These are phyloP conservation scores for Pseudonitzschia delicatissima DNA, from an alignment of 108 stramenopile species.

Conservation along the genomic window DNA sequence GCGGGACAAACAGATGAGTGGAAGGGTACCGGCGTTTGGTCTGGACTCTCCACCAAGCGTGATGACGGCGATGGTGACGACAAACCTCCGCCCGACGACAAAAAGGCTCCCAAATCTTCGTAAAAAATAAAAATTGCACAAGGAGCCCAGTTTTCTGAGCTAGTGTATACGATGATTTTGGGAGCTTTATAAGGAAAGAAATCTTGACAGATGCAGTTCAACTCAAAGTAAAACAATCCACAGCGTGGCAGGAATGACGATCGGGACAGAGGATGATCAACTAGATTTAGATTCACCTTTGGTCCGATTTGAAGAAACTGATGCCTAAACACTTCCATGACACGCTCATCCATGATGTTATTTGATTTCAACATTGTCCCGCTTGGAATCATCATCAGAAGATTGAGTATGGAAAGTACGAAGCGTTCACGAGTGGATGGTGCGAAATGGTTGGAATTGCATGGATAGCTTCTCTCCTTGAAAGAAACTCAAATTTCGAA, in stretches of 20 bases:
- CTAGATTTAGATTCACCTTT: not conserved
- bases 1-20: slow-evolving; percentile 73
- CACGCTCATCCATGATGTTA: not conserved
- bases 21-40: slow-evolving; percentile 78
- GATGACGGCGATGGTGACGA: slow-evolving; percentile 28
- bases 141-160: too few relatives aligned
- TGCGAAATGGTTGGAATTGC: too few relatives aligned
- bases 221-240: not conserved
- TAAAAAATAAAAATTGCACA: not conserved
- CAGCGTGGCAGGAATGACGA: slow-evolving; percentile 1
- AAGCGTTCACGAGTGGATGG: too few relatives aligned
- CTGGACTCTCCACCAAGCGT: slow-evolving; percentile 57
- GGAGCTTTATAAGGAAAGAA: not conserved
- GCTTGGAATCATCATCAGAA: not conserved
- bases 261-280: not conserved
- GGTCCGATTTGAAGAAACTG: slow-evolving; percentile 10
- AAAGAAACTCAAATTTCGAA: not conserved
- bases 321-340: not conserved
- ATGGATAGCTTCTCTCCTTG: too few relatives aligned
- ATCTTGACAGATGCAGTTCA: not conserved
- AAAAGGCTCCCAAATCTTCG: not conserved
- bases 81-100: not conserved
- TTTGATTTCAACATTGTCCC: slow-evolving; percentile 2
- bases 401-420: not conserved
- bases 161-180: too few relatives aligned